Base-by-base conservation (phyloP, 495 filamentous ascomycete species). In the Jackrogersella minutella region DNA sequence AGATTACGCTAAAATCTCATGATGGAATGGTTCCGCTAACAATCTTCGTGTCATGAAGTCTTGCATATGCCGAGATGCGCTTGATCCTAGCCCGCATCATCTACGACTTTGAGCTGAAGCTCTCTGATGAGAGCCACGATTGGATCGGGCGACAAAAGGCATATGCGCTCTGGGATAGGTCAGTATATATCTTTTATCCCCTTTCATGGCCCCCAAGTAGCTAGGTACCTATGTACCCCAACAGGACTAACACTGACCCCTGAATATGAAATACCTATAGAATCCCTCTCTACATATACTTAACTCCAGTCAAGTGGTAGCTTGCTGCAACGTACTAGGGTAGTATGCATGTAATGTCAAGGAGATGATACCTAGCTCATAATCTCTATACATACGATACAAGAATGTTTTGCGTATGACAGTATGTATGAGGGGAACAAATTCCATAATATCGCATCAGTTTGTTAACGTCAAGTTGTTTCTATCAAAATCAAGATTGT, bases 1-100 rank as follows among this genome's bases (percentile, higher is more conserved):
- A 55, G 76, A 41, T 9, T 34, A 14, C 30, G 24, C 39, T 44
- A 13, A 1, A 30, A 11, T 46, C 22, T 10, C 7, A 16, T 0
- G 34, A 16, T 49, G 7, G 21, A 8, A 8, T 30, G 4, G 19
- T 11, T 36, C 24, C 7, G 14, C 52, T 66, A 52, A 69, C 34
- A 34, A 22, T 14, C 1, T 26, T 47, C 19, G 21, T 26, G 19
- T 5, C 19, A 1, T 21, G 6, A 34, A 79, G 77, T 31, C 74
- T 81, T 24, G 75, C 77, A 0, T 76, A 75, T 44, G 66, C 72
- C 33, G 79, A 80, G 54, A 78, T 80, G 77, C 76, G 79, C 8
- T 60, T 80, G n/a, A 77, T 79, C 33, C 59, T 81, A 13, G 75
- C 78, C 17, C 71, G 72, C 26, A 66, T 81, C 34, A 62, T 81